Conservation (phyloP, 768 basidiomycete species). For the Hypholoma sublateritium region DNA sequence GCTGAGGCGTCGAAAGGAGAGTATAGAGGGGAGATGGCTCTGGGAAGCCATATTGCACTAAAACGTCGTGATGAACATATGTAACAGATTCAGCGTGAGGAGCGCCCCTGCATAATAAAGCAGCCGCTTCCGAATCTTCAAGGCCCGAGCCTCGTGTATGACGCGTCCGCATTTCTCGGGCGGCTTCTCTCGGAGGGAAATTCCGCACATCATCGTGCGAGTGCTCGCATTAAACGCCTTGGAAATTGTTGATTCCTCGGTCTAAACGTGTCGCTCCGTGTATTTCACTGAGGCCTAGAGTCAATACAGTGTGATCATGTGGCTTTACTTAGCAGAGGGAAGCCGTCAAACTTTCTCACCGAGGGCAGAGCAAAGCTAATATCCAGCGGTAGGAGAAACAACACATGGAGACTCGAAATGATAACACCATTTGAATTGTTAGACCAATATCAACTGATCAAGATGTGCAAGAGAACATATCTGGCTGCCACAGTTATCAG, state of each 20-base stretch:
- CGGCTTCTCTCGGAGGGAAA: neutral
- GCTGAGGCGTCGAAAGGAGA: neutral
- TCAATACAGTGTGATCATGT: too few relatives aligned
- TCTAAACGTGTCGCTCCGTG: neutral
- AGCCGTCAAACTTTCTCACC: too few relatives aligned
- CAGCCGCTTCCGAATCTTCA: neutral
- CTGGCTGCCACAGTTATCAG: too few relatives aligned
- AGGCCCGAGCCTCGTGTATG: neutral
- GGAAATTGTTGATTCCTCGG: constrained; percentile 1
- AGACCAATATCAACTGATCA: too few relatives aligned
- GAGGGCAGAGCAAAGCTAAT: too few relatives aligned
- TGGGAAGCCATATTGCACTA: too few relatives aligned
- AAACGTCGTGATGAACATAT: too few relatives aligned
- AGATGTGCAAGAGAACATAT: too few relatives aligned
- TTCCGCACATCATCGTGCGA: neutral
- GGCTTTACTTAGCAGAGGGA: too few relatives aligned
- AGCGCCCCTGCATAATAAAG: constrained; percentile 3
- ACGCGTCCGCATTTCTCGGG: constrained; percentile 1
- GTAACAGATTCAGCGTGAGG: neutral
- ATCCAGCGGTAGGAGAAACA: too few relatives aligned
- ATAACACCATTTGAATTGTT: too few relatives aligned
- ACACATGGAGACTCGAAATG: too few relatives aligned
- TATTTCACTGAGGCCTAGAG: neutral
- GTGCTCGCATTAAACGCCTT: neutral
- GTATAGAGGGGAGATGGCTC: neutral